Conservation (phyloP, 495 filamentous ascomycete species). For the Thozetella sp. region DNA sequence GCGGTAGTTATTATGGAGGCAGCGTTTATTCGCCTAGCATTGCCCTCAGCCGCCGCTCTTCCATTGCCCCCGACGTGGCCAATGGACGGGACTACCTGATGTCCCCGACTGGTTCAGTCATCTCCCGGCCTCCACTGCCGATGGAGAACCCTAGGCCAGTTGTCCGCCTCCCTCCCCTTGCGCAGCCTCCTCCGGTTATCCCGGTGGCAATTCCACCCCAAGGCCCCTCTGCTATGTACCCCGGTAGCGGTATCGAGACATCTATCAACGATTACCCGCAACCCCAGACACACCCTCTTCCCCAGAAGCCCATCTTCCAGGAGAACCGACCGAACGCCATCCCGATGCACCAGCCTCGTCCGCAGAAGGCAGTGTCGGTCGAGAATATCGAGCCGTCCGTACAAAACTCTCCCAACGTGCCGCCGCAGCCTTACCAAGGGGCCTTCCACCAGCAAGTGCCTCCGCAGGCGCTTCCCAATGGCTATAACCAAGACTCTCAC, state of each 20-base stretch:
- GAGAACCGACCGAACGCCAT: conserved; percentile 77
- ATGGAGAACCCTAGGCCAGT: conserved; percentile 72
- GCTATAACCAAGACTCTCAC: conserved; percentile 62
- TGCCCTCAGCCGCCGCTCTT: conserved; percentile 89
- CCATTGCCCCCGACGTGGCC: conserved; percentile 69
- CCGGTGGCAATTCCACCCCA: conserved; percentile 15
- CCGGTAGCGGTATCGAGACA: conserved; percentile 18
- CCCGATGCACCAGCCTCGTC: conserved; percentile 94
- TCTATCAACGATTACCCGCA: conserved; percentile 53
- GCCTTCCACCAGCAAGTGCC: conserved; percentile 94
- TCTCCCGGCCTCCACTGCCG: conserved; percentile 64
- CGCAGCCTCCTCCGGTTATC: conserved; percentile 33
- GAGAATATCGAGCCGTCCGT: conserved; percentile 90
- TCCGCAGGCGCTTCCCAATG: conserved; percentile 61
- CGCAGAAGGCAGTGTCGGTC: conserved; percentile 92
- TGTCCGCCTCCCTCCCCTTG: conserved; percentile 80
- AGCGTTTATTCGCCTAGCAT: conserved; percentile 89
- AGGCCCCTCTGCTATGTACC: conserved; percentile 14
- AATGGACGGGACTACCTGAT: conserved; percentile 67
- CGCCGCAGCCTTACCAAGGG: conserved; percentile 68
- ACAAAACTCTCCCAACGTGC: conserved; percentile 64
- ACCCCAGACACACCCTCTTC: conserved; percentile 60
- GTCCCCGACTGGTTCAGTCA: conserved; percentile 76
- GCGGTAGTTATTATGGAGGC: conserved; percentile 80
- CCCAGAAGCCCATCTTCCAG: conserved; percentile 73